Percentiles rank a stretch among this genome's conserved stretches.
phyloP scores from a whole-genome alignment of 2,329 filamentous ascomycete genomes.

The Biscogniauxia mediterranea region DNA sequence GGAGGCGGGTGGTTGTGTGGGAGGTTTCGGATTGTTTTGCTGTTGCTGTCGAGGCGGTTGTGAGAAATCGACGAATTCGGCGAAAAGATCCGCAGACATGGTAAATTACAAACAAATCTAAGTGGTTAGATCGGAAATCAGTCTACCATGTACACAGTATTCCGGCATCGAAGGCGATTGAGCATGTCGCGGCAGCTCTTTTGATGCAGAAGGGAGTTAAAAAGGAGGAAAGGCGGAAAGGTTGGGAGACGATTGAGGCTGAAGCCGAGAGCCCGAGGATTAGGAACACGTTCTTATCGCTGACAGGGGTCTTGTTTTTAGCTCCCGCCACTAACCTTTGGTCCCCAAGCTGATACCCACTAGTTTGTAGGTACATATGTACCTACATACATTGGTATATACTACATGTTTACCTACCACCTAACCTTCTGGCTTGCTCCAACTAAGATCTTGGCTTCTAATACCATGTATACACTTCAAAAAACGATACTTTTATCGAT shows the following conservation, averaged over 20 bases:
- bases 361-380: too few species aligned
- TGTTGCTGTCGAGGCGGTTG: conserved; percentile 20
- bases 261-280: conserved; percentile 12
- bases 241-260: conserved; percentile 14
- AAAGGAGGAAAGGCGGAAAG: conserved; percentile 2
- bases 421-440: too few species aligned
- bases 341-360: background rate
- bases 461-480: too few species aligned
- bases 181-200: background rate
- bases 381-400: too few species aligned
- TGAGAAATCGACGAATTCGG: conserved; percentile 55
- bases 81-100: conserved; percentile 67
- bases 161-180: background rate
- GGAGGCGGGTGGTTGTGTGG: conserved; percentile 3
- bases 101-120: conserved; percentile 6
- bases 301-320: conserved; percentile 11
- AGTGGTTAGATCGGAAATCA: background rate
- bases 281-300: conserved; percentile 5
- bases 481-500: too few species aligned
- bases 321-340: conserved; percentile 3
- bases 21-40: conserved; percentile 14
- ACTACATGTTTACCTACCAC: too few species aligned
- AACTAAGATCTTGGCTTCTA: too few species aligned
- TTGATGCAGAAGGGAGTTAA: conserved; percentile 1
- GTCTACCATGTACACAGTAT: background rate